Conservation (phyloP, 192 early-diverging fungal species). For the Linnemannia zychae region DNA sequence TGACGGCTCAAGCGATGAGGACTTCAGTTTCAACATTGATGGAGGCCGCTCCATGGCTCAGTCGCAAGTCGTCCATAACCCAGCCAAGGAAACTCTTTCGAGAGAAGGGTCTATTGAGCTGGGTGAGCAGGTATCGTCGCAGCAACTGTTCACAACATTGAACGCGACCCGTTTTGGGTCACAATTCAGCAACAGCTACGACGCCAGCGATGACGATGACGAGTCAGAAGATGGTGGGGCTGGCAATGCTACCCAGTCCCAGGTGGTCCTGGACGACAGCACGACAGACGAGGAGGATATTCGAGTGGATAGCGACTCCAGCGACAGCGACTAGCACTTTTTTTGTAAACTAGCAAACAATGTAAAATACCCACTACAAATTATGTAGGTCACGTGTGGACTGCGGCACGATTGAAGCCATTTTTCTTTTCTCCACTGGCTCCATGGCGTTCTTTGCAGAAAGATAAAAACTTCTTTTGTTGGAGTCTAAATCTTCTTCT, state of each 20-base stretch:
- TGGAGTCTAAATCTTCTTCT: not conserved
- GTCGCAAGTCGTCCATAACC: not conserved
- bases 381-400: not conserved
- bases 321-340: not conserved
- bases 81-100: not conserved
- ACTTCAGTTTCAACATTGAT: not conserved
- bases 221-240: not conserved
- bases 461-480: not conserved
- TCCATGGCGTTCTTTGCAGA: conserved; percentile 16
- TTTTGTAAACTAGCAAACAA: not conserved
- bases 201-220: not conserved
- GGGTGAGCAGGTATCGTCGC: not conserved
- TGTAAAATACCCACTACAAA: too few relatives aligned
- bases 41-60: not conserved
- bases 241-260: not conserved
- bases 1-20: not conserved
- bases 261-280: conserved; percentile 29
- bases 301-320: not conserved
- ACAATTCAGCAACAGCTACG: not conserved
- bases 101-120: not conserved
- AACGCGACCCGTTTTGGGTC: not conserved
- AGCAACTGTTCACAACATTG: not conserved
- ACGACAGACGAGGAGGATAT: conserved; percentile 2
- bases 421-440: conserved; percentile 23
- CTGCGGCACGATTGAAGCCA: not conserved